Base-by-base conservation (phyloP, 2,329 filamentous ascomycete genomes). In the Colletotrichum sp. region DNA sequence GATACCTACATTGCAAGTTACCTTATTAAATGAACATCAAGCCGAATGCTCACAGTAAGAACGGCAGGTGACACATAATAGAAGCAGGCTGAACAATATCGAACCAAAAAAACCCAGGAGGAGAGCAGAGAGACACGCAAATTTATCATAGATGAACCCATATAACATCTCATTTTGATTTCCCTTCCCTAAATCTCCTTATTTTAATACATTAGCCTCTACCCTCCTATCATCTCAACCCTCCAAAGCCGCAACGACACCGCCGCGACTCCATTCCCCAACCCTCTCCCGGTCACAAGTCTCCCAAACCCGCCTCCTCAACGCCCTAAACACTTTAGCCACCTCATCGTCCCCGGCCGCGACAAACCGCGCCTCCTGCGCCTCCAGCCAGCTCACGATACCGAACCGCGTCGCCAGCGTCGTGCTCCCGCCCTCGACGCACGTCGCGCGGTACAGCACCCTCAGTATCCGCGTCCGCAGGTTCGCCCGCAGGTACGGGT, bases 331-430 rank as follows among this genome's bases (percentile, higher is more conserved):
- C 29, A 91, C 82, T 21, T 85, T 84, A 1, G 82, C 83, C 76
- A 90, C 88, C 18, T 88, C 86, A 58, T 68, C 67, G 27, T 71
- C 63, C 34, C 70, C 58, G 9, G 55, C 58, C 4, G 77, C 75
- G 3, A 77, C 81, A 65, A 84, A 86, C 5, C 85, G 82, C 6
- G 87, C 87, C 43, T 89, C 81, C 78, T 91, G 90, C 73, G 90
- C 89, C 72, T 93, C 88, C 11, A 96, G 86, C 95, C 95, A 98
- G 76, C 90, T 92, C 67, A 96, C 81, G 24, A 94, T 85, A 18
- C 94, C 94, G 57, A 93, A 92, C 70, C 95, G 87, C 2, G 95
- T 97, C 47, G 95, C 88, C 59, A 98, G 86, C n/a, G 93, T 96
- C 6, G 92, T 94, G 81, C 93, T 95, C 1, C 94, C 95, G 2